Evolutionary conservation across 2,329 filamentous ascomycete species (phyloP), one percentile per base, ranked within the genome.

Genomic region (Acarospora socialis): DNA sequence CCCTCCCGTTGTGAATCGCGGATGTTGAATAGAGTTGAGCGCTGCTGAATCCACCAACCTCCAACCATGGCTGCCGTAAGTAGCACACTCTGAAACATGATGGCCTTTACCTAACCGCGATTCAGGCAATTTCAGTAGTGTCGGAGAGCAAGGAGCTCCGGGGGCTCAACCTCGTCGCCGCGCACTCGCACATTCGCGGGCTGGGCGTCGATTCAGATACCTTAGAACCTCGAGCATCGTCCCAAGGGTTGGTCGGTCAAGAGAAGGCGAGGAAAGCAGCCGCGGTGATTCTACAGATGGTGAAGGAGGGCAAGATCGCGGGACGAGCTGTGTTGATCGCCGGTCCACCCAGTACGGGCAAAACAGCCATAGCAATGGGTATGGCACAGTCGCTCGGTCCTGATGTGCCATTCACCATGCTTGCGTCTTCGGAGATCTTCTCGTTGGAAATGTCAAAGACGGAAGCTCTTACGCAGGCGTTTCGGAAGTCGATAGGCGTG

Each of bases 401-500:
- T 29, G 90, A 98, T 54, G 86, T 94, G 2, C 90, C 90, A 3
- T 98, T 98, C 56, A 98, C 90, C 14, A 86, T 84, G 60, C 77
- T 95, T 41, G 83, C 90, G 25, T 84, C 86, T 9, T 93, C 86
- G 37, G 90, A 98, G 57, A 94, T 98, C 50, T 98, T 94, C 63
- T 94, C 86, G 16, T 72, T 95, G 51, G 90, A 98, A 59, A 95
- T 98, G 87, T 93, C 84, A 48, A 98, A 98, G 65, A 98, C 90
- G 21, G 90, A 98, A 59, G 87, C 90, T 30, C 73, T 98, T 21
- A 94, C 87, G 33, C 90, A 98, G 58, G 87, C 90, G n/a, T 95
- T 98, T 65, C 78, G 90, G 49, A 95, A 94, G 57, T 94, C 84
- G 23, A 98, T 98, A 48, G 90, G 87, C 33, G 90, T 98, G 37